A percentile compares a stretch with the other conserved stretches of the same genome.
Conservation (phyloP, 202 grass and related monocot species). For the Zoysia matrella region DNA sequence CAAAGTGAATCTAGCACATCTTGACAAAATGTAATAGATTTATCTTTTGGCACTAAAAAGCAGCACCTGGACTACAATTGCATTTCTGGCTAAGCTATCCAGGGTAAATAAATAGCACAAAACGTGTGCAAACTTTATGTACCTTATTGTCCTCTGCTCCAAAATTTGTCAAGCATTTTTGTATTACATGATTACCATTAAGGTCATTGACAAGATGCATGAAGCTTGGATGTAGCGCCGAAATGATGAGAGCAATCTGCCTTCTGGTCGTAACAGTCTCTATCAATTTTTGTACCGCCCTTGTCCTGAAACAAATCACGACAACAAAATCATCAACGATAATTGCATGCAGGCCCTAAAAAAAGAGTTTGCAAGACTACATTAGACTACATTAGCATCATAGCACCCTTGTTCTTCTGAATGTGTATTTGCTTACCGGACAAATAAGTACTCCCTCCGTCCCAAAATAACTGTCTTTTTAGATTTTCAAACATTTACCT, state of each 20-base stretch:
- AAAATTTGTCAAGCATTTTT: slow-evolving; percentile 71
- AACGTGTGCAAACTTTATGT: slow-evolving; percentile 12
- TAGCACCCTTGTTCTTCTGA: background rate
- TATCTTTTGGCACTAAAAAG: background rate
- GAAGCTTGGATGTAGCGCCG: slow-evolving; percentile 67
- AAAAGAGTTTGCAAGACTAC: background rate
- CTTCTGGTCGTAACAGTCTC: slow-evolving; percentile 63
- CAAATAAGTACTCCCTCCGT: background rate
- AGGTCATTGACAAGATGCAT: slow-evolving; percentile 80
- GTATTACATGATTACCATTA: slow-evolving; percentile 89
- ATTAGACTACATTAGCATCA: slow-evolving; percentile 20
- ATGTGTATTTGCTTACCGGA: background rate
- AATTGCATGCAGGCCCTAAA: background rate
- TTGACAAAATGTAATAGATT: background rate
- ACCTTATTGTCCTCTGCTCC: slow-evolving; percentile 80
- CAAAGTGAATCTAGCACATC: background rate
- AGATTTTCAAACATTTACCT: too few species aligned
- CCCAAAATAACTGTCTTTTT: too few species aligned
- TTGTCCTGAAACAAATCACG: slow-evolving; percentile 78
- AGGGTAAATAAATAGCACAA: background rate
- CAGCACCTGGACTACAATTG: background rate
- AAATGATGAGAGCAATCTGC: slow-evolving; percentile 61
- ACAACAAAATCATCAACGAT: slow-evolving; percentile 30
- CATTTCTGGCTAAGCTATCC: background rate
- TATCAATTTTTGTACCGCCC: slow-evolving; percentile 87